Evolutionary conservation across 257 asterid species (phyloP).

Genomic region (Fraxinus americana): DNA sequence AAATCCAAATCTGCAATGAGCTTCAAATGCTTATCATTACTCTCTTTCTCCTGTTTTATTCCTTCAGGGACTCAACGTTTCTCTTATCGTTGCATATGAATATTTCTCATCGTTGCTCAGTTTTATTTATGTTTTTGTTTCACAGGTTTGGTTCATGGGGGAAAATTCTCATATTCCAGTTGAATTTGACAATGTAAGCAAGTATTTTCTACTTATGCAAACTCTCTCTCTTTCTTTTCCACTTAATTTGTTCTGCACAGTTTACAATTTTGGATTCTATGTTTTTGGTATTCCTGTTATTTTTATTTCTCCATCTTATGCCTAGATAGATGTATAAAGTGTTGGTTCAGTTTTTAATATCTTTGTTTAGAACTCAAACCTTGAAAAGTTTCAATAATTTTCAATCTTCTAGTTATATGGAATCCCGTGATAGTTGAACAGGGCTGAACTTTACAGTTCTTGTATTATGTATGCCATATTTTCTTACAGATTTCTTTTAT

Average conservation of each 20-base stretch:
- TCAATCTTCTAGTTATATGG: background rate
- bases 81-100: background rate
- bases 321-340: background rate
- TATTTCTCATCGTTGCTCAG: background rate
- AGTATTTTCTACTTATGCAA: slow-evolving; percentile 2
- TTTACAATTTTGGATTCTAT: background rate
- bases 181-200: slow-evolving; percentile 88
- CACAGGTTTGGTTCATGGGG: slow-evolving; percentile 96
- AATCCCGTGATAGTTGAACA: background rate
- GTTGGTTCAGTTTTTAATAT: background rate
- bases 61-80: background rate
- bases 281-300: background rate
- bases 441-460: background rate
- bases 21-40: background rate
- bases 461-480: background rate
- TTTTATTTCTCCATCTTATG: background rate
- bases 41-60: background rate
- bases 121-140: slow-evolving; percentile 19
- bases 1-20: background rate
- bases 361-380: background rate
- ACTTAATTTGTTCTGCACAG: background rate
- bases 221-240: slow-evolving; percentile 1
- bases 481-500: background rate
- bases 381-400: background rate
- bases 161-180: slow-evolving; percentile 84